Base-by-base conservation (phyloP, 2,329 filamentous ascomycete species). In the Aspergillus pseudonomiae region DNA sequence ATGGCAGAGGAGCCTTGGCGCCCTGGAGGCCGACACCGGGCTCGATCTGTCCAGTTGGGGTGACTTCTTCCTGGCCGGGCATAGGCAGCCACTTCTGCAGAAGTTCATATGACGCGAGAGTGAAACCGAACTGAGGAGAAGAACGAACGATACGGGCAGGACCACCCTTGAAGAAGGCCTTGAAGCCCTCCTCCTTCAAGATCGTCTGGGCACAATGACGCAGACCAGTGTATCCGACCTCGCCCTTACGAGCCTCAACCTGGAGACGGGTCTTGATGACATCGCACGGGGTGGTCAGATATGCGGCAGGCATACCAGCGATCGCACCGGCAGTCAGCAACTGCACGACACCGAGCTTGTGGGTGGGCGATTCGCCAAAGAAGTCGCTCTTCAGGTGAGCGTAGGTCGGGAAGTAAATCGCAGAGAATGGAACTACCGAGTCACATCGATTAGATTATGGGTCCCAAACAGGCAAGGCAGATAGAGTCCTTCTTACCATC, bases 201-300 rank as follows among this genome's bases (percentile, higher is more conserved):
- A 99, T 91, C 16, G 92, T 96, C 72, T 81, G 81, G 43, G 95
- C 95, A 60, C 90, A 92, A 80, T 99, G 93, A 61, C 93, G 88
- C 55, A 99, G 86, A 54, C 91, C 92, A 48, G 88, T 95, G 84
- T 99, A 99, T 56, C 86, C 85, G 4, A 89, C 90, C 73, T 99
- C 94, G 67, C 95, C 95, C 84, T 98, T 98, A 68, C 95, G 91
- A 26, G 94, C 94, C 80, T 99, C 95, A 63, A 99, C 95, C 79
- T 99, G 95, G 64, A 99, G 86, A 77, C 95, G 91, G 3, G 95
- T 99, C 86, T 99, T 99, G 89, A 99, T 98, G 66, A 99, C 95
- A 75, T 99, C 95, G 83, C 92, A 97, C 0, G 95, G 95, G 2
- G 95, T 99, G 28, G 95, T 99, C 66, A 99, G 85, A 82, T 99